Conservation (phyloP, 352 stramenopile genomes). For the Phytophthora uliginosa region DNA sequence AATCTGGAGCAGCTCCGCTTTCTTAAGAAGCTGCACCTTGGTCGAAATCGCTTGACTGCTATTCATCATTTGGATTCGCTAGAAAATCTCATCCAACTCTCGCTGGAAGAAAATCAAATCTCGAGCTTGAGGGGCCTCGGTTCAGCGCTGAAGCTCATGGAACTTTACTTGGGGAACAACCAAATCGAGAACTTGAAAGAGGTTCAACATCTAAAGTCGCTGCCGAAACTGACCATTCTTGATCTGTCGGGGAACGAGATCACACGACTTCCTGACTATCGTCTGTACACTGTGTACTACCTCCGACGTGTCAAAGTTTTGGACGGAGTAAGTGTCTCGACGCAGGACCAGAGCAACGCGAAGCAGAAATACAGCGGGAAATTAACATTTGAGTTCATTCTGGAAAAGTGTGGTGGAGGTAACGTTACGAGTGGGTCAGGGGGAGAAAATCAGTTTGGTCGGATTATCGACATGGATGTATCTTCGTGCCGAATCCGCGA, state of each 20-base stretch:
- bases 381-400: slow-evolving; percentile 85
- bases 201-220: slow-evolving; percentile 80
- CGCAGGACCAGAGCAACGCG: slow-evolving; percentile 82
- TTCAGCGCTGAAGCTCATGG: slow-evolving; percentile 78
- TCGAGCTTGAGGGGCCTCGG: slow-evolving; percentile 71
- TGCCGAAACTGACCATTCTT: slow-evolving; percentile 90
- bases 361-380: slow-evolving; percentile 92
- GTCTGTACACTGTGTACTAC: slow-evolving; percentile 86
- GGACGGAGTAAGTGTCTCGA: slow-evolving; percentile 76
- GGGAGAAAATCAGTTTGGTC: slow-evolving; percentile 53
- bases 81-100: slow-evolving; percentile 79
- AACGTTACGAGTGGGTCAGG: slow-evolving; percentile 7
- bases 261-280: slow-evolving; percentile 68
- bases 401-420: slow-evolving; percentile 73
- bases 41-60: slow-evolving; percentile 73
- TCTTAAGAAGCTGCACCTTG: slow-evolving; percentile 84
- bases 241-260: slow-evolving; percentile 89
- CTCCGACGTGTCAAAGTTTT: slow-evolving; percentile 87
- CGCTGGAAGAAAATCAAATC: slow-evolving; percentile 90
- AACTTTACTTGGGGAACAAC: slow-evolving; percentile 92
- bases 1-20: slow-evolving; percentile 63
- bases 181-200: slow-evolving; percentile 83
- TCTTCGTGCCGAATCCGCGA: slow-evolving; percentile 83
- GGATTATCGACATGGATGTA: slow-evolving; percentile 78
- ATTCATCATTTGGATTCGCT: slow-evolving; percentile 75